A percentile compares a stretch with the other conserved stretches of the same genome.
phyloP scores from a whole-genome alignment of 345 rosid genomes.

The Angophora floribunda region DNA sequence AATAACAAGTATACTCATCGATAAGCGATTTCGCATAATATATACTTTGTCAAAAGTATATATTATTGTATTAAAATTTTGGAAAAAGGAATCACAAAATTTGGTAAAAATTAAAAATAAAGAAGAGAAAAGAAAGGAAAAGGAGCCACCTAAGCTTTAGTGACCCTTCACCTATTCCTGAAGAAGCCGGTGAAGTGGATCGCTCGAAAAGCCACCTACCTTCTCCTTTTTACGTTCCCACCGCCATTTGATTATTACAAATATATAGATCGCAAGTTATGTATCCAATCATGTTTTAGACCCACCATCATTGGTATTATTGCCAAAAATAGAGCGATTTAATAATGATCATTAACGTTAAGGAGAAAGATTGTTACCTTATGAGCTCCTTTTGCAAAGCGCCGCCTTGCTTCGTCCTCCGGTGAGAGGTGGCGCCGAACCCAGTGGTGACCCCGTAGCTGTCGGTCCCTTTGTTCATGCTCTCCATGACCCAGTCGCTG shows the following conservation, averaged over 20 bases:
- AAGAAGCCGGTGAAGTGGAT: not conserved
- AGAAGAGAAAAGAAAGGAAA: not conserved
- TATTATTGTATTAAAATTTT: not conserved
- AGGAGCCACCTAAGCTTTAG: not conserved
- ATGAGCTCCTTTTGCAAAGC: slow-evolving; percentile 24
- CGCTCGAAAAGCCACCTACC: not conserved
- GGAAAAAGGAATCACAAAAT: not conserved
- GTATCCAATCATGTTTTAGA: not conserved
- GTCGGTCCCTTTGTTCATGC: slow-evolving; percentile 25
- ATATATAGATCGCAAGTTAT: not conserved
- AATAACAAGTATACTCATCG: not conserved
- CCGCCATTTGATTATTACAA: not conserved
- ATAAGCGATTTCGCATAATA: not conserved
- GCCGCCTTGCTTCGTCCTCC: slow-evolving; percentile 24
- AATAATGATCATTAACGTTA: not conserved
- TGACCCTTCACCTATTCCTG: not conserved
- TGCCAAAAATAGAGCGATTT: not conserved
- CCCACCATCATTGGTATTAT: not conserved
- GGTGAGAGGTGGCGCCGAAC: slow-evolving; percentile 22
- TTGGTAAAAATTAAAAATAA: not conserved
- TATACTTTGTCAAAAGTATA: not conserved
- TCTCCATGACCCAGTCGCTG: slow-evolving; percentile 34
- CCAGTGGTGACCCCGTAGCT: slow-evolving; percentile 29
- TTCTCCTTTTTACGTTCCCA: not conserved
- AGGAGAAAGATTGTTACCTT: not conserved